Base-by-base conservation (phyloP, 352 stramenopile genomes). In the Globisporangium carolinianum region DNA sequence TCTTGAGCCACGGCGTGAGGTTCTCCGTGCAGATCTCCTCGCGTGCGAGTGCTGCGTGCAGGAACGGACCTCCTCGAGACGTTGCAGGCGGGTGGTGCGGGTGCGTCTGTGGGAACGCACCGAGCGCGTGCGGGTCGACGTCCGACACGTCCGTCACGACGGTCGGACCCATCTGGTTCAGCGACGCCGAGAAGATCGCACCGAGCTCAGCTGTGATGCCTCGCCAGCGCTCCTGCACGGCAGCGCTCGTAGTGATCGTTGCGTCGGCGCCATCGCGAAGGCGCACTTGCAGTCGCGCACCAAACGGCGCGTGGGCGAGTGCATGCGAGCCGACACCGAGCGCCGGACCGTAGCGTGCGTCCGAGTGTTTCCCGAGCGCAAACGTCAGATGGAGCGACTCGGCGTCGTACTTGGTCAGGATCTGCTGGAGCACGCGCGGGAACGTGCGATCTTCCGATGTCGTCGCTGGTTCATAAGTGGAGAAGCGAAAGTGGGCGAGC, bases 21-120 rank as follows among this genome's bases (percentile, higher is more conserved):
- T 96, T 96, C 63, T 96, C 87, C 1, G 87, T 94, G 57, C 87
- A 96, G 17, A 93, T 69, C 66, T 93, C 83, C 60, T 96, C 87
- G 6, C 84, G 75, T 6, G 83, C 68, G 17, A 96, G 67, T 49
- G 73, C 71, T n/a, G 74, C 86, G 55, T 93, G 74, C 15, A 87
- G 55, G 35, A 87, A 83, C 8, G 17, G 58, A 14, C 62, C 35
- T 8, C 50, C 52, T 10, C 48, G 59, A 17, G 37, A 46, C 12
- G 10, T 14, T 35, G 8, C 39, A 6, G 5, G 18, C n/a, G 45
- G 9, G 12, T 17, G 11, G 17, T 11, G 6, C 15, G 45, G 45
- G 9, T 17, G 1, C 47, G 6, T 52, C 17, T 2, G 52, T 3
- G 59, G 12, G 18, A 64, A 61, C n/a, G 53, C 54, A 1, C 63